A percentile compares a stretch with the other conserved stretches of the same genome.
Evolutionary conservation across 768 basidiomycete species (phyloP).

Genomic region (Mycena belliarum): DNA sequence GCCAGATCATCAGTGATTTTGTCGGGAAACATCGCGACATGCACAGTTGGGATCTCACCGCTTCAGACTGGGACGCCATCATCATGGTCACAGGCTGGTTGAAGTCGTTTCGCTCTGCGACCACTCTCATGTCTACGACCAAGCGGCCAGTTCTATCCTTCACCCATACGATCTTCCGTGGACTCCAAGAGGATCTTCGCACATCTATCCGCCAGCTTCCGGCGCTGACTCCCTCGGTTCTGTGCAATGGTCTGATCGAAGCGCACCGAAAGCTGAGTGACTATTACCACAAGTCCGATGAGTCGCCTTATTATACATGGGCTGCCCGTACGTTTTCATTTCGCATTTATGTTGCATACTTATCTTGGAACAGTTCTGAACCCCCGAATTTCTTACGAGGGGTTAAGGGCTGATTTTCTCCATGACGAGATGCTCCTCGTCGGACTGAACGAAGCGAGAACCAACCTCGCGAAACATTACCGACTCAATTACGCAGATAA

Average conservation of each 20-base stretch:
- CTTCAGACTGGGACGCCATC: conserved; percentile 1
- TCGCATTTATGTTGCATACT: background rate
- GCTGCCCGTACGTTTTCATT: background rate
- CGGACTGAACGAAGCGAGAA: no score
- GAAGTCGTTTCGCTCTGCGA: conserved; percentile 8
- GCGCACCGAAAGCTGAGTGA: background rate
- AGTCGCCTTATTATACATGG: background rate
- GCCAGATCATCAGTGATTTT: background rate
- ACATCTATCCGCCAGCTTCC: background rate
- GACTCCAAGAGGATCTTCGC: background rate
- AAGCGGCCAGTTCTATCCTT: conserved; percentile 7
- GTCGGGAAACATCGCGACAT: background rate
- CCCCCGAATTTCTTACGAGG: background rate
- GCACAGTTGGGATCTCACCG: background rate
- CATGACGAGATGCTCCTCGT: no score
- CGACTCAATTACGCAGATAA: no score
- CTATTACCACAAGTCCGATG: background rate
- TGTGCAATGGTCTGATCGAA: background rate
- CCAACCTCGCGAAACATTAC: no score
- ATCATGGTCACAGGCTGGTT: conserved; percentile 1
- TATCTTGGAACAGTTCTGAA: background rate
- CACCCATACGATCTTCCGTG: conserved; percentile 7
- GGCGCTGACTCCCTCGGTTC: background rate
- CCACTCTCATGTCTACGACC: conserved; percentile 22
- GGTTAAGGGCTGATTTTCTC: background rate